phyloP scores from a whole-genome alignment of 208 protist species.

The Trypanosoma avium region DNA sequence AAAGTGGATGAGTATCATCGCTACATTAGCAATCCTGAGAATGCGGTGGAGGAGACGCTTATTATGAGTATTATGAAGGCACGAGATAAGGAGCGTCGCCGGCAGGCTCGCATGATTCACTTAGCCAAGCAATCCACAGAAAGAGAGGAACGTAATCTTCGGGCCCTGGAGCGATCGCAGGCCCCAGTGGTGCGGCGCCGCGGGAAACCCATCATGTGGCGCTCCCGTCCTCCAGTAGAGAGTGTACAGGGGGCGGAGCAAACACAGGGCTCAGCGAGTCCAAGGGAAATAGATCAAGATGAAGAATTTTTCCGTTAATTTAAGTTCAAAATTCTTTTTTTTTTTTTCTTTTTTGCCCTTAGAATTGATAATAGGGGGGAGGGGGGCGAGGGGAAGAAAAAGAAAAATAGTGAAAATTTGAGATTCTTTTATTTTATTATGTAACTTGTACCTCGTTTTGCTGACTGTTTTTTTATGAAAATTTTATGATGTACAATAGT shows the following conservation, averaged over 20 bases:
- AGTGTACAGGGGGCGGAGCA: slow-evolving; percentile 32
- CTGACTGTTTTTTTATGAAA: no score
- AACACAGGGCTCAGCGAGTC: slow-evolving; percentile 30
- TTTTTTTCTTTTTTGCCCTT: background rate
- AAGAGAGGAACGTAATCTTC: slow-evolving; percentile 72
- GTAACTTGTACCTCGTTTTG: no score
- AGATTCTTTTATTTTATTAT: no score
- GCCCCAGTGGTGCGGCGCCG: slow-evolving; percentile 67
- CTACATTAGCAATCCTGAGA: slow-evolving; percentile 62
- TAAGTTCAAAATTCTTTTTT: background rate
- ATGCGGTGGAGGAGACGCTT: slow-evolving; percentile 65
- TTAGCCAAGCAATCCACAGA: slow-evolving; percentile 72
- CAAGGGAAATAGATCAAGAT: slow-evolving; percentile 32
- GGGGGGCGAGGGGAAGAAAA: background rate
- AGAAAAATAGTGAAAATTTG: no score
- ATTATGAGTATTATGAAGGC: slow-evolving; percentile 80
- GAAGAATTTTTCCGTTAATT: slow-evolving; percentile 34
- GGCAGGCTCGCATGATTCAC: slow-evolving; percentile 66
- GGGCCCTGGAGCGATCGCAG: slow-evolving; percentile 78
- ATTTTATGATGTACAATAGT: no score
- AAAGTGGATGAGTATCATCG: slow-evolving; percentile 90
- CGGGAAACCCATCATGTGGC: slow-evolving; percentile 83
- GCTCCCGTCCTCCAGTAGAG: slow-evolving; percentile 58
- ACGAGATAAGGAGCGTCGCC: slow-evolving; percentile 84
- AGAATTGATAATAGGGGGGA: no score